phyloP scores from a whole-genome alignment of 768 basidiomycete species.

The Rhizopogon vulgaris region DNA sequence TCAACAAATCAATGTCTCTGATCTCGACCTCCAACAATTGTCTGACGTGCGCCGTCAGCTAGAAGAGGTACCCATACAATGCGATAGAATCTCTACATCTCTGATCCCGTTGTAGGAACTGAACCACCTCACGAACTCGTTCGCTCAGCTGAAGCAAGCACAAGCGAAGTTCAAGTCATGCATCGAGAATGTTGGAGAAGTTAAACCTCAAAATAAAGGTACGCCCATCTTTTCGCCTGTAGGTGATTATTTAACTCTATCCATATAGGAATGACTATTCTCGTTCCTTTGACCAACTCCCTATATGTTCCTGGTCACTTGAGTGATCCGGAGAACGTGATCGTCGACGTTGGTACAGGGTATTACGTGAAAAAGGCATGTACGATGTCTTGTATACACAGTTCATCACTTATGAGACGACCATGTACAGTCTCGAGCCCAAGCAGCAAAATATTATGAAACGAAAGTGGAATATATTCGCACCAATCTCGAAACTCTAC shows the following conservation, averaged over 20 bases:
- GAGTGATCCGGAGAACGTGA: constrained; percentile 75
- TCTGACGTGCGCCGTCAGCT: constrained; percentile 87
- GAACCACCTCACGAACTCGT: constrained; percentile 85
- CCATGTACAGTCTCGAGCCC: constrained; percentile 63
- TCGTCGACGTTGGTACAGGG: constrained; percentile 94
- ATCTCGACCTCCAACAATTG: constrained; percentile 83
- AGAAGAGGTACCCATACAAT: constrained; percentile 64
- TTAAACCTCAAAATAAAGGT: constrained; percentile 68
- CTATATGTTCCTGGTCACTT: constrained; percentile 93
- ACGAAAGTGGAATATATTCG: constrained; percentile 78
- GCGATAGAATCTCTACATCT: background rate
- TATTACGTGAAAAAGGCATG: constrained; percentile 93
- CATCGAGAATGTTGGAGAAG: constrained; percentile 69
- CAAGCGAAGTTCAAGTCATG: constrained; percentile 90
- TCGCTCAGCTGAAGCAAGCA: constrained; percentile 87
- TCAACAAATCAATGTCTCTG: constrained; percentile 72
- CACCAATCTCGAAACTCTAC: constrained; percentile 77
- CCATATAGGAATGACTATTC: constrained; percentile 69
- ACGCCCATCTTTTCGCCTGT: constrained; percentile 6
- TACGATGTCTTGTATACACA: background rate
- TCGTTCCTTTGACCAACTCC: constrained; percentile 92
- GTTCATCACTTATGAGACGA: background rate
- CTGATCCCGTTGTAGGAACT: constrained; percentile 59
- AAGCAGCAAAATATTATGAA: constrained; percentile 79
- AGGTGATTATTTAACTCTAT: background rate